A percentile compares a stretch with the other conserved stretches of the same genome.
Conservation (phyloP, 1,139 yeast species). For the Debaryomycetaceae sp. region DNA sequence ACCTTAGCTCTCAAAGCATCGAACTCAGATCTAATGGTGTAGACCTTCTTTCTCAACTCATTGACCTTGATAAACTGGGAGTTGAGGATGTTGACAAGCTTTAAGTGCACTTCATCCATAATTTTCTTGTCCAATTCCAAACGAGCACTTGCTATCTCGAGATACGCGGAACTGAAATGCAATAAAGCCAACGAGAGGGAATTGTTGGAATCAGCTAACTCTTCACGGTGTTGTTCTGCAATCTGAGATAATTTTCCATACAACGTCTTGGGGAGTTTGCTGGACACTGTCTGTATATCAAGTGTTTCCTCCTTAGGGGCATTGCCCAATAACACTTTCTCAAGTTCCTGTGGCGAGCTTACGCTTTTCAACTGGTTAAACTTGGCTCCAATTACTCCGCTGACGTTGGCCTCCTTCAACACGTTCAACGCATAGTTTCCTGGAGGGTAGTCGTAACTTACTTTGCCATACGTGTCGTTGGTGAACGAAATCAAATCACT, state of each 20-base stretch:
- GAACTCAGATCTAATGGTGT: constrained; percentile 63
- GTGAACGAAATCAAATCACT: constrained; percentile 58
- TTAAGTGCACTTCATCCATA: constrained; percentile 52
- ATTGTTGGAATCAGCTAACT: constrained; percentile 39
- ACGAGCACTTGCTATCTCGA: constrained; percentile 58
- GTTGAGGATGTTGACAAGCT: constrained; percentile 49
- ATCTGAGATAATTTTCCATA: constrained; percentile 41
- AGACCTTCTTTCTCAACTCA: constrained; percentile 63
- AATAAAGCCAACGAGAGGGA: constrained; percentile 54
- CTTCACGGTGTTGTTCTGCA: constrained; percentile 34
- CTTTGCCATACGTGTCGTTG: constrained; percentile 57
- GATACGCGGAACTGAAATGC: constrained; percentile 55
- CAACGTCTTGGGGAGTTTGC: constrained; percentile 40
- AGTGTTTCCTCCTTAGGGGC: constrained; percentile 15
- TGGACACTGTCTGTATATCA: constrained; percentile 30
- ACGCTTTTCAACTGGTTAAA: constrained; percentile 59
- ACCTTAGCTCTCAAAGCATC: constrained; percentile 56
- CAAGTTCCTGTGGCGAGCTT: constrained; percentile 62
- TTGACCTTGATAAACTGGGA: constrained; percentile 59
- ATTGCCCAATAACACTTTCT: constrained; percentile 41
- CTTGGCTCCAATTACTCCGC: constrained; percentile 52
- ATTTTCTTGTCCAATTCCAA: constrained; percentile 64
- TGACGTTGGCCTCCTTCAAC: constrained; percentile 58
- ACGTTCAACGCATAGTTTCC: constrained; percentile 47
- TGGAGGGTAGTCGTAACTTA: constrained; percentile 73